phyloP scores from a whole-genome alignment of 768 basidiomycete genomes.

The Sarcodon sp. region DNA sequence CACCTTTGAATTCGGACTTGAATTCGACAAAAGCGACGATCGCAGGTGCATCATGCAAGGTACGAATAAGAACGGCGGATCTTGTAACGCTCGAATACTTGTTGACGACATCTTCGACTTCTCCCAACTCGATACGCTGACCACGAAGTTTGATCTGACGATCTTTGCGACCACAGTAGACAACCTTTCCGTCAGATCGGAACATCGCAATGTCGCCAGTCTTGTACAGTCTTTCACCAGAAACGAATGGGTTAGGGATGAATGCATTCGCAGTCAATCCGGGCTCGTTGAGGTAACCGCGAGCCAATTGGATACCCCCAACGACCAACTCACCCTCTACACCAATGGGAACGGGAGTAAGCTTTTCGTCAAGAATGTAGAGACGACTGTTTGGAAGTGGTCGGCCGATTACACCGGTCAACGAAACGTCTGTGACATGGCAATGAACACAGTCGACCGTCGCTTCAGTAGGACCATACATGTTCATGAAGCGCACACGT shows the following conservation, averaged over 20 bases:
- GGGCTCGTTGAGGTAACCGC: slow-evolving; percentile 14
- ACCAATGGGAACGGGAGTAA: slow-evolving; percentile 12
- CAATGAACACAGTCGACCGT: slow-evolving; percentile 17
- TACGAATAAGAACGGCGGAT: slow-evolving; percentile 14
- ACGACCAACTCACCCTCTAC: slow-evolving; percentile 13
- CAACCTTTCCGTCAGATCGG: slow-evolving; percentile 15
- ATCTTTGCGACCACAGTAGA: slow-evolving; percentile 19
- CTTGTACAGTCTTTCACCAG: slow-evolving; percentile 16
- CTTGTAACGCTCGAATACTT: slow-evolving; percentile 12
- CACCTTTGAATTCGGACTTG: slow-evolving; percentile 7
- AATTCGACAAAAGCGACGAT: slow-evolving; percentile 18
- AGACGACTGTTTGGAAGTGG: slow-evolving; percentile 16
- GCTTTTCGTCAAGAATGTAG: slow-evolving; percentile 9
- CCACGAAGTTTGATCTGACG: slow-evolving; percentile 21
- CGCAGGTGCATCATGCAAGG: slow-evolving; percentile 15
- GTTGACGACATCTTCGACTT: slow-evolving; percentile 18
- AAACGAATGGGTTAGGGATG: slow-evolving; percentile 17
- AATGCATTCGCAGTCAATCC: slow-evolving; percentile 17
- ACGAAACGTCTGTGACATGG: slow-evolving; percentile 8
- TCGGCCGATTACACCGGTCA: slow-evolving; percentile 16
- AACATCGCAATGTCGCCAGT: slow-evolving; percentile 18
- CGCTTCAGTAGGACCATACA: slow-evolving; percentile 22
- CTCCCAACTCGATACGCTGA: slow-evolving; percentile 19
- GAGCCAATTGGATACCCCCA: slow-evolving; percentile 13
- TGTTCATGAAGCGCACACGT: slow-evolving; percentile 16